Base-by-base conservation (phyloP, 306 rosid genomes). In the Castanopsis chinensis region DNA sequence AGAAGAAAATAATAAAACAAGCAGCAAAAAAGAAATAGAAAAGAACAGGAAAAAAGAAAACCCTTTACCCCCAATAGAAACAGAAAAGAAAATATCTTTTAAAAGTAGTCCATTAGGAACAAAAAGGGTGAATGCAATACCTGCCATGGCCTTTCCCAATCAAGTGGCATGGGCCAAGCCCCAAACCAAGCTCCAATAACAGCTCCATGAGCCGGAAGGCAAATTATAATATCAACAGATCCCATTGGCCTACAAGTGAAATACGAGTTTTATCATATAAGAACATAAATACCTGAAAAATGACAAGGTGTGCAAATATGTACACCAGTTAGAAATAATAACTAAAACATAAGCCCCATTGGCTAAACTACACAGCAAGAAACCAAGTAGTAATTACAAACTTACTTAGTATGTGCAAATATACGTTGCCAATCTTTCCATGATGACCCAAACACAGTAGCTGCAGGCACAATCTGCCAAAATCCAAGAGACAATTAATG, bases 131-230 rank as follows among this genome's bases (percentile, higher is more conserved):
- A 60, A 73, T 68, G 27, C 12, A 35, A 49, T 86, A 92, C 99
- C 97, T 91, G 99, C 97, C 98, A 91, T 58, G 95, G 92, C 71
- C 96, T 88, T 86, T 92, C 99, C 99, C 99, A 95, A 79, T 95
- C 99, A 84, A 95, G 99, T n/a, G 98, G 99, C 97, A 95, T 90
- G 17, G 97, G 96, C 93, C 93, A 93, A 72, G 99, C 97, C 74
- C 99, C 98, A 86, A 95, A 90, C 98, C 98, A 95, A 61, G 90
- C 98, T 77, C 99, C 97, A 41, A 95, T 87, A 69, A 90, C 78
- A 79, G 92, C 97, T 74, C 98, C 99, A 82, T 91, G 94, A 55
- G 98, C 98, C 17, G 95, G 91, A 74, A 93, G 83, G 81, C 92
- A 93, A 81, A 91, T 86, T 87, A 93, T 81, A 76, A 84, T 79